A percentile compares a stretch with the other conserved stretches of the same genome.
Evolutionary conservation across 768 basidiomycete genomes (phyloP).

Genomic region (Trichaptum fuscoviolaceum): DNA sequence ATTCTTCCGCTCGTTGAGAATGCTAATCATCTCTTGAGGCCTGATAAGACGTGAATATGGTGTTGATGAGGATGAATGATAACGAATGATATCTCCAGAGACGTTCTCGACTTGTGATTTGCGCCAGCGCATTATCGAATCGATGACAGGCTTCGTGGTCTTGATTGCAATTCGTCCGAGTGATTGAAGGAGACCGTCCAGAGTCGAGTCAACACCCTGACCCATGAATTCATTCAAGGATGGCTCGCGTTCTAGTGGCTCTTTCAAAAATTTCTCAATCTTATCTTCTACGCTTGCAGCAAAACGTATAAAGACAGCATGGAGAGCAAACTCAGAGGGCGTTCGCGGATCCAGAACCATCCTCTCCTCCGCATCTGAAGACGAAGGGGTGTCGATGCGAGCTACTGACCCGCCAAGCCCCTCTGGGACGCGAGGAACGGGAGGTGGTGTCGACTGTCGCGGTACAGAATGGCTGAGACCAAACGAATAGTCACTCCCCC

Average conservation of each 20-base stretch:
- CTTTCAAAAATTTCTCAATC: slow-evolving; percentile 68
- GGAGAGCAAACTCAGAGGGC: slow-evolving; percentile 83
- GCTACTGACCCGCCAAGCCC: slow-evolving; percentile 33
- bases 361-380: slow-evolving; percentile 63
- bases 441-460: slow-evolving; percentile 57
- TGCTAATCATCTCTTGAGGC: slow-evolving; percentile 40
- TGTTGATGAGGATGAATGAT: slow-evolving; percentile 40
- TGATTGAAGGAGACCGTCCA: slow-evolving; percentile 82
- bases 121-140: slow-evolving; percentile 85
- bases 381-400: slow-evolving; percentile 43
- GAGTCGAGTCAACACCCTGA: slow-evolving; percentile 63
- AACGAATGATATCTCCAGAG: slow-evolving; percentile 40
- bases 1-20: slow-evolving; percentile 69
- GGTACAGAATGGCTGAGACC: slow-evolving; percentile 18
- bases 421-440: slow-evolving; percentile 73
- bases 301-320: slow-evolving; percentile 85
- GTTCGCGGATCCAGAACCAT: slow-evolving; percentile 69
- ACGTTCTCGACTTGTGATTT: slow-evolving; percentile 66
- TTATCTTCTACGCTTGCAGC: slow-evolving; percentile 74
- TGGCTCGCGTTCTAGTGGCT: slow-evolving; percentile 66
- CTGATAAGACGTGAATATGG: slow-evolving; percentile 29
- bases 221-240: slow-evolving; percentile 66
- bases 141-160: slow-evolving; percentile 77
- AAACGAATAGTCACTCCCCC: slow-evolving; percentile 55
- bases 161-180: slow-evolving; percentile 84